These are phyloP conservation scores for Chamaecrista fasciculata DNA, from an alignment of 306 rosid genomes.

Conservation along the genomic window DNA sequence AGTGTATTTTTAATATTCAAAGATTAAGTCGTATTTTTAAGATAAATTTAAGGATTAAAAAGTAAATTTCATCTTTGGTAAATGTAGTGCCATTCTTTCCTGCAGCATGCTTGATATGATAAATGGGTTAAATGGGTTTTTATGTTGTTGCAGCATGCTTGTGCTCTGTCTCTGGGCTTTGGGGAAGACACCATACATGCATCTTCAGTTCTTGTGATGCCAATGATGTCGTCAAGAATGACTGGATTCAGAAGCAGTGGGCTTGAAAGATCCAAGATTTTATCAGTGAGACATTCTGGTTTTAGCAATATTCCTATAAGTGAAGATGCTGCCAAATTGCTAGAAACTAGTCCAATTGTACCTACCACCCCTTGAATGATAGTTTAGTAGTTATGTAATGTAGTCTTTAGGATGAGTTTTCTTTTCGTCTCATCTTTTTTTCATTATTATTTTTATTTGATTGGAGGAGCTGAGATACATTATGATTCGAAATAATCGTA, in stretches of 20 bases:
- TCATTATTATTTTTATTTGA: no score
- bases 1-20: no score
- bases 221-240: slow-evolving; percentile 93
- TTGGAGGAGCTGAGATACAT: slow-evolving; percentile 27
- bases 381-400: slow-evolving; percentile 3
- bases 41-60: no score
- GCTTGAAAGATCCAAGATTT: slow-evolving; percentile 56
- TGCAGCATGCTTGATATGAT: no score
- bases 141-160: slow-evolving; percentile 75
- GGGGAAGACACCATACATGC: slow-evolving; percentile 93
- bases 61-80: no score
- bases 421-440: slow-evolving; percentile 7
- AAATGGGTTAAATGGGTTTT: no score
- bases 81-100: no score
- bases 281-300: slow-evolving; percentile 55
- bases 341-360: slow-evolving; percentile 30
- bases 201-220: slow-evolving; percentile 93
- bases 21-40: no score
- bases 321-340: slow-evolving; percentile 40
- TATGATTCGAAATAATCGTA: slow-evolving; percentile 32
- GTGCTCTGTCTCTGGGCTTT: slow-evolving; percentile 69
- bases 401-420: neutral
- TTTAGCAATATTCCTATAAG: slow-evolving; percentile 53
- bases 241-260: slow-evolving; percentile 88
- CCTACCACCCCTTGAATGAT: slow-evolving; percentile 41